Percentiles rank a stretch among this genome's conserved stretches.
Conservation (phyloP, 1,139 yeast species). For the Yamadazyma aaseri region DNA sequence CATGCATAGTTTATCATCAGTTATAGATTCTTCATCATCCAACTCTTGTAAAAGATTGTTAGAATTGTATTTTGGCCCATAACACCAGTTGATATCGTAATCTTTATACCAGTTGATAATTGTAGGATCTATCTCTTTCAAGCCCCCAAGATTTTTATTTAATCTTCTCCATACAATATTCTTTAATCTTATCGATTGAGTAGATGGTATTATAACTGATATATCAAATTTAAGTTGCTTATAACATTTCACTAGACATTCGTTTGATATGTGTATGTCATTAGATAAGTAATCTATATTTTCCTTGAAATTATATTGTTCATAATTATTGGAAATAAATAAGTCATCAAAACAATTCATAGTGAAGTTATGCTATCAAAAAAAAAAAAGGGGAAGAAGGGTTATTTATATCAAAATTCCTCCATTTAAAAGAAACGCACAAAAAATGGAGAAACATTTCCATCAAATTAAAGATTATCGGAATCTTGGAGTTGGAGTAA, state of each 20-base stretch:
- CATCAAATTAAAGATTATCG: constrained; percentile 1
- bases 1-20: not conserved
- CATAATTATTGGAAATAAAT: constrained; percentile 16
- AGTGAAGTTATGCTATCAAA: not conserved
- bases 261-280: constrained; percentile 15
- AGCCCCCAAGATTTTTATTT: constrained; percentile 29
- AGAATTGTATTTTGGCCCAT: constrained; percentile 35
- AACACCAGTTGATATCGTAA: constrained; percentile 47
- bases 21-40: not conserved
- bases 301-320: constrained; percentile 21
- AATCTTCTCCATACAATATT: constrained; percentile 46
- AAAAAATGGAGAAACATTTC: constrained; percentile 5
- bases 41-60: constrained; percentile 8
- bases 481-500: no score
- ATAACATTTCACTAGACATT: constrained; percentile 15
- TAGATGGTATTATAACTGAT: constrained; percentile 25
- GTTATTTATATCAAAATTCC: constrained; percentile 2
- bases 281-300: constrained; percentile 37
- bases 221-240: constrained; percentile 23
- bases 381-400: constrained; percentile 1
- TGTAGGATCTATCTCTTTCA: constrained; percentile 33
- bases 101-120: constrained; percentile 44
- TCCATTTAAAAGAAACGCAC: not conserved
- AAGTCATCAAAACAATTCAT: constrained; percentile 24
- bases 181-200: constrained; percentile 27